These are phyloP conservation scores for Setaria viridis DNA, from an alignment of 202 grass and related monocot species.

Conservation along the genomic window DNA sequence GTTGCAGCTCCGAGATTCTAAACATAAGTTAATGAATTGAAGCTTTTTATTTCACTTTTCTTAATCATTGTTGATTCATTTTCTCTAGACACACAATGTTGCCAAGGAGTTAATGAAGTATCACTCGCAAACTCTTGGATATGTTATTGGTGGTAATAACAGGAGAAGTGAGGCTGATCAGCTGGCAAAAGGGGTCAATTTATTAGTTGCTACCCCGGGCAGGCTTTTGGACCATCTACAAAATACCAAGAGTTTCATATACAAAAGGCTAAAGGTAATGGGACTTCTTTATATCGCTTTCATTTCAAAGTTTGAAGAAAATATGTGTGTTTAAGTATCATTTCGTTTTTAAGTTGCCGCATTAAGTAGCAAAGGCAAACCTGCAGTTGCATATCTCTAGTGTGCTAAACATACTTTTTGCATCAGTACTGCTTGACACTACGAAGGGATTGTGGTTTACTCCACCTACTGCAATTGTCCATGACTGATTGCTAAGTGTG, in stretches of 20 bases:
- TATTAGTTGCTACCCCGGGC: conserved; percentile 88
- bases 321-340: conserved; percentile 11
- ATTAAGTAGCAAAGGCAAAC: background rate
- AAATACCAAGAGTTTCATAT: conserved; percentile 85
- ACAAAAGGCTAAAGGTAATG: conserved; percentile 76
- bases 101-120: conserved; percentile 93
- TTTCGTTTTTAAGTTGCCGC: background rate
- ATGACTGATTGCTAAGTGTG: background rate
- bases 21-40: background rate
- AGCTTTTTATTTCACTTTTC: background rate
- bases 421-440: background rate
- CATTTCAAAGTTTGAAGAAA: background rate
- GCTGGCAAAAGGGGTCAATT: conserved; percentile 84
- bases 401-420: background rate
- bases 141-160: conserved; percentile 81
- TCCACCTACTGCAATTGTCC: background rate
- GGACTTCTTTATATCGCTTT: background rate
- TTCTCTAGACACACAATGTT: conserved; percentile 83
- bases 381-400: background rate
- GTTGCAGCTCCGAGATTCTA: background rate
- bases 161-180: conserved; percentile 83
- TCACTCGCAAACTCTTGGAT: conserved; percentile 91
- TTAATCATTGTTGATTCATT: conserved; percentile 10
- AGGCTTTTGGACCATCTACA: conserved; percentile 95
- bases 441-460: background rate